Conservation (phyloP, 2,329 filamentous ascomycete genomes). For the Hypoxylon sp. region DNA sequence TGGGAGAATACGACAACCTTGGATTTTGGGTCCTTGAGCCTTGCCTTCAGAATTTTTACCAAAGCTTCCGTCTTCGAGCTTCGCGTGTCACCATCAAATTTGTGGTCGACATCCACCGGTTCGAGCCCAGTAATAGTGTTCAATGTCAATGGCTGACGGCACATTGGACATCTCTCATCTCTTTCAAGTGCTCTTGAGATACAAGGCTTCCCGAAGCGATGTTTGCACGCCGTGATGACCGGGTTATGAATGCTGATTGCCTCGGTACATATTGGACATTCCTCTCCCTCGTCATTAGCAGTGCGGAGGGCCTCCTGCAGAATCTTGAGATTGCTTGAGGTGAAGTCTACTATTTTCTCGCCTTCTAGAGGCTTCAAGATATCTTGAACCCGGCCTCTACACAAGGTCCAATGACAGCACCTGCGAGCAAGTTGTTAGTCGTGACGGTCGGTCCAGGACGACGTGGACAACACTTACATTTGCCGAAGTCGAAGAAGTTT, state of each 20-base stretch:
- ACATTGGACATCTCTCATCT: slow-evolving; percentile 88
- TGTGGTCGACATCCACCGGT: slow-evolving; percentile 65
- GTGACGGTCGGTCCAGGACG: slow-evolving; percentile 22
- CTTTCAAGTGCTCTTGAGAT: slow-evolving; percentile 80
- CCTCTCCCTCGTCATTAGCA: slow-evolving; percentile 83
- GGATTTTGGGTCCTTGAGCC: slow-evolving; percentile 72
- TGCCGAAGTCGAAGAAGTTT: slow-evolving; percentile 86
- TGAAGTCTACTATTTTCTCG: slow-evolving; percentile 77
- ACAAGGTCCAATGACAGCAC: slow-evolving; percentile 91
- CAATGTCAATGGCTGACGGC: slow-evolving; percentile 76
- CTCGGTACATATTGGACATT: slow-evolving; percentile 87
- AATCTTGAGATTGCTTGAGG: slow-evolving; percentile 77
- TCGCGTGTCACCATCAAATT: slow-evolving; percentile 74
- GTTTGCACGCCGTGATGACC: slow-evolving; percentile 88
- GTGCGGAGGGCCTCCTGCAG: slow-evolving; percentile 83
- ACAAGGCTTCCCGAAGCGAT: slow-evolving; percentile 82
- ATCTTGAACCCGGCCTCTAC: slow-evolving; percentile 79
- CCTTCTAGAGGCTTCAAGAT: slow-evolving; percentile 78
- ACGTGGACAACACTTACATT: slow-evolving; percentile 61
- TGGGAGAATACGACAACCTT: slow-evolving; percentile 84
- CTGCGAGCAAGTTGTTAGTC: slow-evolving; percentile 53
- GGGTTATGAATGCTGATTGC: slow-evolving; percentile 71
- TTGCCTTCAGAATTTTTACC: slow-evolving; percentile 80
- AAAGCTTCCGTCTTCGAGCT: slow-evolving; percentile 89
- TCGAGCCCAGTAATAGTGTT: slow-evolving; percentile 75